phyloP scores from a whole-genome alignment of 805 yeast genomes.

The Candida berthetii region DNA sequence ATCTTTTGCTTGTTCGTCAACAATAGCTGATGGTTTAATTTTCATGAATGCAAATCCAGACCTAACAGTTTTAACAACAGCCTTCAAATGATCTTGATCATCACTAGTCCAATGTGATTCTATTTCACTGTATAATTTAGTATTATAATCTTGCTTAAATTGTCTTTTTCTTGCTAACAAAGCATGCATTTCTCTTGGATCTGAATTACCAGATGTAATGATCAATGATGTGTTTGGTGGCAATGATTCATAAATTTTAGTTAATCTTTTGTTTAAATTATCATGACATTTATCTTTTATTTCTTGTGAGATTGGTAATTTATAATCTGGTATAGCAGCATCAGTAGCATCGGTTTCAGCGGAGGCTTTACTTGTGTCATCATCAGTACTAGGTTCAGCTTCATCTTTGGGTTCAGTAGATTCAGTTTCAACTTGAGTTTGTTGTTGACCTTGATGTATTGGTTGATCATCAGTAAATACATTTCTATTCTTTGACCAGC shows the following conservation, averaged over 20 bases:
- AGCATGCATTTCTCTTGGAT: constrained; percentile 38
- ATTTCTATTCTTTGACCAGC: constrained; percentile 16
- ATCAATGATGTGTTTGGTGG: constrained; percentile 59
- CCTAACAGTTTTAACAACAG: constrained; percentile 47
- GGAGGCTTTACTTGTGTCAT: no score
- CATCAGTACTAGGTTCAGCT: background rate
- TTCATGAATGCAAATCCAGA: constrained; percentile 52
- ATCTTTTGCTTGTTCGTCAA: background rate
- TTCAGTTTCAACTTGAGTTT: constrained; percentile 3
- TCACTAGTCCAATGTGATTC: constrained; percentile 46
- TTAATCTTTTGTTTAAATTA: constrained; percentile 38
- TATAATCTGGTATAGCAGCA: background rate
- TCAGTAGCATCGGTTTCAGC: no score
- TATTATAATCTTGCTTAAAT: constrained; percentile 37
- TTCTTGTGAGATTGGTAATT: background rate
- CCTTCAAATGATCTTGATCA: constrained; percentile 39
- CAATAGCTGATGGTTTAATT: constrained; percentile 25
- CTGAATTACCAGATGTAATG: constrained; percentile 58
- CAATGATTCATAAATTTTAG: constrained; percentile 39
- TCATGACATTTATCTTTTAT: constrained; percentile 2
- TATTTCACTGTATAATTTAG: constrained; percentile 34
- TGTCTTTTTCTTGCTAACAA: constrained; percentile 37
- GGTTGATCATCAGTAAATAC: background rate
- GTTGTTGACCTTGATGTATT: background rate
- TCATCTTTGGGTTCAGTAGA: constrained; percentile 8